Conservation (phyloP, 805 yeast genomes). For the Suhomyces kilbournensis region DNA sequence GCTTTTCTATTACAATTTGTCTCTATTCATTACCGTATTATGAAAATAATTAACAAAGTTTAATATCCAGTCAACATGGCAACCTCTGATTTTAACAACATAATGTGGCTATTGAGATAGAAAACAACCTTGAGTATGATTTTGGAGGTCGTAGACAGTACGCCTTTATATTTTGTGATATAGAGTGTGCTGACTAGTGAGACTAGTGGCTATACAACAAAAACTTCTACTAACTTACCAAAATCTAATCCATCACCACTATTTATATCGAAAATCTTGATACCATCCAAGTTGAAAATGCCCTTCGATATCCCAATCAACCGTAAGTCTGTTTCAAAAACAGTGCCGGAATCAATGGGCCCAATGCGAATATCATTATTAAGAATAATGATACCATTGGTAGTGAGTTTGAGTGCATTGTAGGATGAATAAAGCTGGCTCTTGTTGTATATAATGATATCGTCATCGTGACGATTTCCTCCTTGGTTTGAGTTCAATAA, state of each 20-base stretch:
- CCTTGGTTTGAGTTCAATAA: constrained; percentile 7
- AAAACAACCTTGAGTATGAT: no score
- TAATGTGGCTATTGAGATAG: no score
- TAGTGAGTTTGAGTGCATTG: constrained; percentile 36
- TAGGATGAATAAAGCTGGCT: constrained; percentile 30
- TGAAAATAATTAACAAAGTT: no score
- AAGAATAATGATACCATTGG: constrained; percentile 59
- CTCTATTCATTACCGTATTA: no score
- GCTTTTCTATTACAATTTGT: no score
- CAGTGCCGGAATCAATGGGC: constrained; percentile 55
- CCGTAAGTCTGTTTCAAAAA: constrained; percentile 60
- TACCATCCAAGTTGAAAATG: constrained; percentile 58
- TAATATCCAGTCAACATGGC: no score
- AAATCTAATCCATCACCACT: constrained; percentile 70
- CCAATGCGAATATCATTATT: constrained; percentile 66
- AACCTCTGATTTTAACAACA: no score
- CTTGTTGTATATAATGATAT: constrained; percentile 18
- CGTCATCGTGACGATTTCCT: constrained; percentile 8
- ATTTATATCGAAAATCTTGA: constrained; percentile 58
- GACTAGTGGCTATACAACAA: constrained; percentile 38
- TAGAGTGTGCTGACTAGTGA: no score
- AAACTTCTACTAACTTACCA: constrained; percentile 66
- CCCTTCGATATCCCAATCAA: constrained; percentile 66
- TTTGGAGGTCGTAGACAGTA: no score
- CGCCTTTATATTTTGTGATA: no score